Conservation (phyloP, 1,139 yeast genomes). For the Blastobotrys elegans region DNA sequence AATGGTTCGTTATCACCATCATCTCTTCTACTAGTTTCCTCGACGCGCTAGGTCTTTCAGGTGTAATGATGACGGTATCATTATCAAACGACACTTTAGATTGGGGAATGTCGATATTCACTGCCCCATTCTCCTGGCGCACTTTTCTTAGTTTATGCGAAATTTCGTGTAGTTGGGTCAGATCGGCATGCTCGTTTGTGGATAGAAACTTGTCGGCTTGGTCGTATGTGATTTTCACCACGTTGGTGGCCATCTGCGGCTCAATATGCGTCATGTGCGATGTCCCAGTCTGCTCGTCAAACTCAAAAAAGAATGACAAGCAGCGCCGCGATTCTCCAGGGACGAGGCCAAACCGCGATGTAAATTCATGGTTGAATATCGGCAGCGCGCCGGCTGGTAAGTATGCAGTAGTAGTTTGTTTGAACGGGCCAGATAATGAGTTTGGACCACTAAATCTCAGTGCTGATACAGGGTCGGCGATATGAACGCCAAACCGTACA, state of each 20-base stretch:
- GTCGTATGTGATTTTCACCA: slow-evolving; percentile 47
- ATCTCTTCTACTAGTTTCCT: slow-evolving; percentile 61
- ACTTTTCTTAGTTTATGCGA: slow-evolving; percentile 32
- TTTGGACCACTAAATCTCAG: slow-evolving; percentile 28
- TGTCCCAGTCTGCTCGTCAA: slow-evolving; percentile 25
- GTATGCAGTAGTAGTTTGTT: slow-evolving; percentile 65
- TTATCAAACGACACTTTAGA: slow-evolving; percentile 16
- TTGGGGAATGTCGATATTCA: slow-evolving; percentile 13
- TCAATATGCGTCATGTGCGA: slow-evolving; percentile 21
- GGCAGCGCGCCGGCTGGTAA: slow-evolving; percentile 62
- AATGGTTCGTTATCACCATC: slow-evolving; percentile 72
- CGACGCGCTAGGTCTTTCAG: slow-evolving; percentile 17
- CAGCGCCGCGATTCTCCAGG: slow-evolving; percentile 39
- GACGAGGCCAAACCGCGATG: slow-evolving; percentile 27
- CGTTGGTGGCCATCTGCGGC: slow-evolving; percentile 42
- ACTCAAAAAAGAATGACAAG: slow-evolving; percentile 42
- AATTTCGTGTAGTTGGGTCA: slow-evolving; percentile 35
- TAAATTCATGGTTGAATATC: slow-evolving; percentile 64
- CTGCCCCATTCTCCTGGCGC: slow-evolving; percentile 20
- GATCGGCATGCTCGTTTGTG: slow-evolving; percentile 30
- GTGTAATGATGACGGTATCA: slow-evolving; percentile 9
- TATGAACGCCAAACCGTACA: slow-evolving; percentile 58
- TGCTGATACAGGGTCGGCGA: slow-evolving; percentile 81
- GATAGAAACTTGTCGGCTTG: slow-evolving; percentile 43
- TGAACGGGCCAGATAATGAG: slow-evolving; percentile 44